Percentiles rank a stretch among this genome's conserved stretches.
phyloP scores from a whole-genome alignment of 2,329 filamentous ascomycete species.

The Phoma sp. region DNA sequence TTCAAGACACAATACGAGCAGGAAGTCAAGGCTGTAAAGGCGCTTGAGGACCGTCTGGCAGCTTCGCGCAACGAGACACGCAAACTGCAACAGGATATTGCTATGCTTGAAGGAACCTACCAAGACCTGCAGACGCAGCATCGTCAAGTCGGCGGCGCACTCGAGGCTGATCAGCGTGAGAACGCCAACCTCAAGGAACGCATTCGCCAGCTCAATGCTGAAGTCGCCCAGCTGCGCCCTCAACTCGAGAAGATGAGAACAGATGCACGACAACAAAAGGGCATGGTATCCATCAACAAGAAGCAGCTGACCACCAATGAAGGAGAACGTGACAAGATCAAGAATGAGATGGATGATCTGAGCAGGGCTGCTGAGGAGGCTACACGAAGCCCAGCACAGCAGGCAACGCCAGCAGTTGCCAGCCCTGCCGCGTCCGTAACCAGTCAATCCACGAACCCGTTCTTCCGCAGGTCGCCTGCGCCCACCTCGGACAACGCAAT shows the following conservation, averaged over 20 bases:
- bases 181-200: constrained; percentile 85
- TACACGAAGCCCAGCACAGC: constrained; percentile 40
- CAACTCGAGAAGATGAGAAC: constrained; percentile 92
- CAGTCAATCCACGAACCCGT: constrained; percentile 86
- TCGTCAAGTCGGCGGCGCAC: constrained; percentile 72
- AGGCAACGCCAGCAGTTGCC: constrained; percentile 57
- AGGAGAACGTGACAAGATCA: constrained; percentile 84
- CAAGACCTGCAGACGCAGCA: constrained; percentile 85
- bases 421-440: constrained; percentile 70
- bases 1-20: constrained; percentile 90
- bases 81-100: constrained; percentile 83
- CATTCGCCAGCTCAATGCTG: constrained; percentile 81
- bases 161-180: constrained; percentile 88
- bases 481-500: constrained; percentile 57
- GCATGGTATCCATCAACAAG: constrained; percentile 96
- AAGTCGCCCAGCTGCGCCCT: constrained; percentile 83
- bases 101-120: constrained; percentile 79
- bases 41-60: constrained; percentile 81
- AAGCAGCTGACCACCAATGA: constrained; percentile 94
- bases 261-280: constrained; percentile 93
- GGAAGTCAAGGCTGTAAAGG: constrained; percentile 84
- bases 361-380: constrained; percentile 67
- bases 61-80: constrained; percentile 79
- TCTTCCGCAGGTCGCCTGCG: constrained; percentile 74
- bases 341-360: constrained; percentile 75